Evolutionary conservation across 306 rosid genomes (phyloP).

Genomic region (Dalbergia cultrata): DNA sequence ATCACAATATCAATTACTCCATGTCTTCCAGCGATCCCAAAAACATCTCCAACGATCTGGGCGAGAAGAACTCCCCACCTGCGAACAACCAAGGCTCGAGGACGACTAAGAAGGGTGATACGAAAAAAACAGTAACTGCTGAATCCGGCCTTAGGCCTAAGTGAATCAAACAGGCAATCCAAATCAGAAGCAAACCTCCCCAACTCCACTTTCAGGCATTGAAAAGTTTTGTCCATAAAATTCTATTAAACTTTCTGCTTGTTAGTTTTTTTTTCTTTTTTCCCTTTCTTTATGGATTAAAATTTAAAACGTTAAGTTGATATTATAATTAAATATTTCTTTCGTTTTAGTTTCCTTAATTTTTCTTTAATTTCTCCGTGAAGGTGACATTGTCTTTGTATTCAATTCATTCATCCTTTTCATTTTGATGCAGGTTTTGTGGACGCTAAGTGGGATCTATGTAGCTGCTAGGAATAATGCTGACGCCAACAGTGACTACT

Average conservation of each 20-base stretch:
- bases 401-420: neutral
- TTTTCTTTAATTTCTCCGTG: too few relatives aligned
- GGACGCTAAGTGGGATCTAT: neutral
- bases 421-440: neutral
- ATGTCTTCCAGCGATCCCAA: too few relatives aligned
- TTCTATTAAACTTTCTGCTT: neutral
- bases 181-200: neutral
- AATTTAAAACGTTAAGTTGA: too few relatives aligned
- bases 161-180: too few relatives aligned
- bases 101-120: too few relatives aligned
- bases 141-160: too few relatives aligned
- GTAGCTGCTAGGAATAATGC: neutral
- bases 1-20: too few relatives aligned
- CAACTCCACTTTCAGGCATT: neutral
- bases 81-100: neutral
- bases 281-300: too few relatives aligned
- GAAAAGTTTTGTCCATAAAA: neutral
- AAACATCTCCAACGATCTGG: too few relatives aligned
- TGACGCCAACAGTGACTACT: neutral
- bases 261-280: too few relatives aligned
- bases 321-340: neutral
- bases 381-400: neutral
- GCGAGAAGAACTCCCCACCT: too few relatives aligned
- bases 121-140: neutral
- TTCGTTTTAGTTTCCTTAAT: too few relatives aligned